These are phyloP conservation scores for Oxyria digyna DNA, from an alignment of 148 eudicot species.

Conservation along the genomic window DNA sequence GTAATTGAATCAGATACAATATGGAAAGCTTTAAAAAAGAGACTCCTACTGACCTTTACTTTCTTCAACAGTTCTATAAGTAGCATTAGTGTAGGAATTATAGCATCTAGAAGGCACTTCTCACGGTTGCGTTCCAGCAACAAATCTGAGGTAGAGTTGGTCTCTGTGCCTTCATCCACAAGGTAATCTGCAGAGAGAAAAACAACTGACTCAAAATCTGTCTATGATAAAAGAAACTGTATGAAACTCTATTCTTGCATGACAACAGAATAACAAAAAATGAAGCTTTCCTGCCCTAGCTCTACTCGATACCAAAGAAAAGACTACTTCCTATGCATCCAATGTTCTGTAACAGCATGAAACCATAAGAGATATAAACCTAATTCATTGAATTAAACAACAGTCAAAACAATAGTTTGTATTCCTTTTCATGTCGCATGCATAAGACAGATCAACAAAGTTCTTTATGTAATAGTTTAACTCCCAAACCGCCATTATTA, in stretches of 20 bases:
- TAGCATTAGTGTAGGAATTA: conserved; percentile 62
- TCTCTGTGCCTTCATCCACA: conserved; percentile 95
- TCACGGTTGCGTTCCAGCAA: conserved; percentile 93
- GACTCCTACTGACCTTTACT: conserved; percentile 39
- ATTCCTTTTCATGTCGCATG: background rate
- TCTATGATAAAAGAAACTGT: background rate
- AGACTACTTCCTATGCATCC: background rate
- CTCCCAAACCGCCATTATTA: background rate
- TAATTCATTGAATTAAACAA: background rate
- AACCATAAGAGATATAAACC: background rate
- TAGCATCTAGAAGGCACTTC: conserved; percentile 69
- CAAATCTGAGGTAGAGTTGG: conserved; percentile 85
- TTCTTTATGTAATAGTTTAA: background rate
- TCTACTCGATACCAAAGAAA: background rate
- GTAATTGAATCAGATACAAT: background rate
- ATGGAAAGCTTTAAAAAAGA: background rate
- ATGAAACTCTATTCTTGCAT: background rate
- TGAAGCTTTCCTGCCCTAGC: background rate
- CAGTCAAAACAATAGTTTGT: background rate
- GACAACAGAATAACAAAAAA: background rate
- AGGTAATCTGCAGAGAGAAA: conserved; percentile 61
- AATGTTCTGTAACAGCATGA: background rate
- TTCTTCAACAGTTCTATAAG: conserved; percentile 68
- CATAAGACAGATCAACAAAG: background rate
- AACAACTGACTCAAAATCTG: background rate